Percentiles rank a stretch among this genome's conserved stretches.
These are phyloP conservation scores for Silene coronaria DNA, from an alignment of 179 eudicot genomes.

Conservation along the genomic window DNA sequence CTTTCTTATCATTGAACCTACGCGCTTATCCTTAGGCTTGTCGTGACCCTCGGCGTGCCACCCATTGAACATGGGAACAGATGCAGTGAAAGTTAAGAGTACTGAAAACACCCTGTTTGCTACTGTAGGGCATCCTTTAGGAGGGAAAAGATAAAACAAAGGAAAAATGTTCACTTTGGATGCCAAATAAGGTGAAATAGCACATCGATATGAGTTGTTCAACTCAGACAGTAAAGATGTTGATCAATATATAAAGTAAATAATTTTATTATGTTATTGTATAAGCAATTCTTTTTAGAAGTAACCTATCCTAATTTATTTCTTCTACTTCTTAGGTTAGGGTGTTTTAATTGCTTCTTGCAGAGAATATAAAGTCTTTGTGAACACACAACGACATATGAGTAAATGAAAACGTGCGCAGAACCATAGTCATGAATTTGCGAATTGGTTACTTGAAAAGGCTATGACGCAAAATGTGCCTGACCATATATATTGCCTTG, in stretches of 20 bases:
- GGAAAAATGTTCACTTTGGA: not conserved
- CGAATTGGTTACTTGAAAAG: constrained; percentile 11
- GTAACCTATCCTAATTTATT: too few relatives aligned
- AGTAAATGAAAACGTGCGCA: not conserved
- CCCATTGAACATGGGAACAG: too few relatives aligned
- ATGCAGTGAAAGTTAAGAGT: too few relatives aligned
- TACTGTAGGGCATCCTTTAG: not conserved
- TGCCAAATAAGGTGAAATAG: not conserved
- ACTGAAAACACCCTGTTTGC: too few relatives aligned
- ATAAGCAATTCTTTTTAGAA: too few relatives aligned
- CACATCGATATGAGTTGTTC: not conserved
- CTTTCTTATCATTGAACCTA: too few relatives aligned
- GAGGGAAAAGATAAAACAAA: not conserved
- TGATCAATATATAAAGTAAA: not conserved
- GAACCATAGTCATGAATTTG: constrained; percentile 14
- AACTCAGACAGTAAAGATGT: not conserved
- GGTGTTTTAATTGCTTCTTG: too few relatives aligned
- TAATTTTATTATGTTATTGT: too few relatives aligned
- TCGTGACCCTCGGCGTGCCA: too few relatives aligned
- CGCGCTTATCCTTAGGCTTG: too few relatives aligned
- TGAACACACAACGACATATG: not conserved
- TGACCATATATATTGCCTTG: constrained; percentile 3
- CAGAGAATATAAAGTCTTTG: not conserved
- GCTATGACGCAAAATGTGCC: not conserved
- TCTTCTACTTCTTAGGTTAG: too few relatives aligned